phyloP scores from a whole-genome alignment of 2,329 filamentous ascomycete genomes.

The Bipolaris zeicola region DNA sequence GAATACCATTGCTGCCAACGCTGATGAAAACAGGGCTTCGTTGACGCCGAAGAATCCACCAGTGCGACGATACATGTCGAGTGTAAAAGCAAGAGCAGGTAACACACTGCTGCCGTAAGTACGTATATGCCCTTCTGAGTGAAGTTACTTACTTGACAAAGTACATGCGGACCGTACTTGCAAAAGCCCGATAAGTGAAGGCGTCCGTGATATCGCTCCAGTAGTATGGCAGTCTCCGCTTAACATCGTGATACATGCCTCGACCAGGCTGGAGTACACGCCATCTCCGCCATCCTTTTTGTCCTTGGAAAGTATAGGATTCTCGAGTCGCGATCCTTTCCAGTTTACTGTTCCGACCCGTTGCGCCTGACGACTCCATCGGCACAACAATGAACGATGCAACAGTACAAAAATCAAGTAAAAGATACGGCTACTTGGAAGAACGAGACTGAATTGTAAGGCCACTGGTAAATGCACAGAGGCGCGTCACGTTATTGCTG shows the following conservation, averaged over 20 bases:
- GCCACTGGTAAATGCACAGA: neutral
- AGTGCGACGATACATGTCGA: conserved; percentile 64
- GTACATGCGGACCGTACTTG: conserved; percentile 63
- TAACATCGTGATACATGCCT: conserved; percentile 62
- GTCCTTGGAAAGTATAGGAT: conserved; percentile 45
- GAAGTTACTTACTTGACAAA: conserved; percentile 57
- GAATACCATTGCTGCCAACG: conserved; percentile 61
- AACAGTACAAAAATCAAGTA: neutral
- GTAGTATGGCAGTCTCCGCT: conserved; percentile 60
- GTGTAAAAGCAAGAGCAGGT: conserved; percentile 63
- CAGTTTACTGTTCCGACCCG: conserved; percentile 1
- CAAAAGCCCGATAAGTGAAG: conserved; percentile 60
- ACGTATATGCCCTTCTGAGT: too few relatives aligned
- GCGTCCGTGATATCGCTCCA: conserved; percentile 62
- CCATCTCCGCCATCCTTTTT: conserved; percentile 50
- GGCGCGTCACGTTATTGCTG: neutral
- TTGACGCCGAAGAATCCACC: conserved; percentile 63
- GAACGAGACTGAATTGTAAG: neutral
- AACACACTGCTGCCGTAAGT: conserved; percentile 51
- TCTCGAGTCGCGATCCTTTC: conserved; percentile 29
- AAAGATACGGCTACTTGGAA: neutral
- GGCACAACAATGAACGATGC: neutral
- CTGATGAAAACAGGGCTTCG: conserved; percentile 61
- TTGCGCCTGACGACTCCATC: conserved; percentile 9
- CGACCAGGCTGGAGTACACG: conserved; percentile 53